phyloP scores from a whole-genome alignment of 2,329 filamentous ascomycete genomes.

The Arthrobotrys conoides region DNA sequence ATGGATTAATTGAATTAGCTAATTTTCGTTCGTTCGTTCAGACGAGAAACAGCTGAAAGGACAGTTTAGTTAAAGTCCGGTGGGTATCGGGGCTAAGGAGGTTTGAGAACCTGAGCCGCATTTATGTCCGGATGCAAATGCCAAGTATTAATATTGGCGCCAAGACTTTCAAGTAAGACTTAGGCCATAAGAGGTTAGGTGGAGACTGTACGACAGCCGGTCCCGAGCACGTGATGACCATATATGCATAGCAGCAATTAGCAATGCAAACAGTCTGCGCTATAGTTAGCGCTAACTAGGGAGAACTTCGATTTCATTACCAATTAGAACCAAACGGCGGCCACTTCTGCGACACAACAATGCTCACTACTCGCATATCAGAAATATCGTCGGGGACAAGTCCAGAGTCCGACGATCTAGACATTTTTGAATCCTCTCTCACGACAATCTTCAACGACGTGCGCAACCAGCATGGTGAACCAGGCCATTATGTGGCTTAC shows the following conservation, averaged over 20 bases:
- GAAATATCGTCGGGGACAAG: constrained; percentile 10
- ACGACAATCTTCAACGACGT: constrained; percentile 63
- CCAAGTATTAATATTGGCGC: too few species aligned
- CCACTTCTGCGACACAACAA: constrained; percentile 6
- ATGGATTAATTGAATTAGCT: constrained; percentile 3
- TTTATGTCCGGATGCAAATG: too few species aligned
- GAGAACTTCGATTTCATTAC: constrained; percentile 1
- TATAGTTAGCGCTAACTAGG: constrained; percentile 6
- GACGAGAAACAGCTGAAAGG: background rate
- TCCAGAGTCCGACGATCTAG: constrained; percentile 20
- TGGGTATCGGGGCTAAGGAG: background rate
- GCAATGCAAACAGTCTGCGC: background rate
- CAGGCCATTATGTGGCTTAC: constrained; percentile 64
- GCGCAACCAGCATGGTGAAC: constrained; percentile 65
- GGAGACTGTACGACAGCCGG: constrained; percentile 4
- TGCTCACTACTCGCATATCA: constrained; percentile 50
- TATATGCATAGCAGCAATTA: constrained; percentile 7
- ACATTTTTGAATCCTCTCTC: constrained; percentile 63
- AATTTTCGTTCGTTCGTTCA: background rate
- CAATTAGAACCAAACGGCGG: background rate
- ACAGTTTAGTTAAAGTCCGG: constrained; percentile 1
- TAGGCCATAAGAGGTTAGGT: background rate
- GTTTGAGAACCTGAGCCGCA: background rate
- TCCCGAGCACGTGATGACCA: constrained; percentile 6
- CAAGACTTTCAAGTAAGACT: too few species aligned